phyloP scores from a whole-genome alignment of 2,329 filamentous ascomycete genomes.

The Scolecobasidium constrictum region DNA sequence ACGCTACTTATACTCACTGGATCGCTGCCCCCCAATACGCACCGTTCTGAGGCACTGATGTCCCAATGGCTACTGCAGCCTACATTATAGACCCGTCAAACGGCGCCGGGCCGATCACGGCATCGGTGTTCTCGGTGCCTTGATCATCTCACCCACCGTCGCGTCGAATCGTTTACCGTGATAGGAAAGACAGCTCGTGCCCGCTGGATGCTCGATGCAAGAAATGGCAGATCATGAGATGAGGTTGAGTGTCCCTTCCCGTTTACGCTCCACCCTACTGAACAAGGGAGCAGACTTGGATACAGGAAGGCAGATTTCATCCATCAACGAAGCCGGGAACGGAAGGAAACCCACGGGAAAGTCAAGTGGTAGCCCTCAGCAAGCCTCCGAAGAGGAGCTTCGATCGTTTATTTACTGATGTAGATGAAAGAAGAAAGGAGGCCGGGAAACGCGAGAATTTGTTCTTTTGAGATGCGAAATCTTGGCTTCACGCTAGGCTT shows the following conservation, averaged over 20 bases:
- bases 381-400: constrained; percentile 30
- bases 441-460: constrained; percentile 6
- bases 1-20: too few relatives aligned
- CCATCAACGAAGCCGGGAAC: constrained; percentile 34
- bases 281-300: not conserved
- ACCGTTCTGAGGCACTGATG: too few relatives aligned
- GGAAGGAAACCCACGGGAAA: constrained; percentile 28
- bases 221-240: not conserved
- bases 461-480: not conserved
- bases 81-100: too few relatives aligned
- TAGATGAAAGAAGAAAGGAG: constrained; percentile 20
- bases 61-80: too few relatives aligned
- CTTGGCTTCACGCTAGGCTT: not conserved
- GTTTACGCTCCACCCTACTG: not conserved
- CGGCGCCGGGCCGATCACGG: too few relatives aligned
- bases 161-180: too few relatives aligned
- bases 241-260: not conserved
- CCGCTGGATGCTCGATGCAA: too few relatives aligned
- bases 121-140: too few relatives aligned
- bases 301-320: constrained; percentile 20
- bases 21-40: too few relatives aligned
- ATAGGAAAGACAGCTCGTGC: too few relatives aligned
- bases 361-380: constrained; percentile 27
- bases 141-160: too few relatives aligned
- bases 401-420: constrained; percentile 26